These are phyloP conservation scores for Oropetium thomaeum DNA, from an alignment of 176 grass and related monocot species.

Conservation along the genomic window DNA sequence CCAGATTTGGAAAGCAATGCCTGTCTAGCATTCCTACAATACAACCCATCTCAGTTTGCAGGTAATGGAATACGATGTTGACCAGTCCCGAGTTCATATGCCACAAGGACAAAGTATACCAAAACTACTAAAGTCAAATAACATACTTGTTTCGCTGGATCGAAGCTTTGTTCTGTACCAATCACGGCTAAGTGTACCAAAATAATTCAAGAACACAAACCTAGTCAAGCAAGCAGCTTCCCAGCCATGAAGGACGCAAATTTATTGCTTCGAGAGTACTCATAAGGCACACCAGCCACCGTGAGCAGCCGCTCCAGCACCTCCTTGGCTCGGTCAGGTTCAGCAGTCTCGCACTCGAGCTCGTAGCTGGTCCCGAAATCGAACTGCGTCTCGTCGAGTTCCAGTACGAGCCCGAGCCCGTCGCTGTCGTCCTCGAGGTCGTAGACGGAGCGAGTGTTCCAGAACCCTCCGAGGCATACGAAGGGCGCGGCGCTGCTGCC, in stretches of 20 bases:
- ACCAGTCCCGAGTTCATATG: background rate
- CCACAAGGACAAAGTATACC: background rate
- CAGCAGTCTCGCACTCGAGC: constrained; percentile 74
- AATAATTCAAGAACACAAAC: background rate
- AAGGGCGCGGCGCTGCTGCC: constrained; percentile 40
- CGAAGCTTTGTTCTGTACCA: background rate
- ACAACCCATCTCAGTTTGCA: too few species aligned
- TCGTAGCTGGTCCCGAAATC: constrained; percentile 72
- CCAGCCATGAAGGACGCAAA: constrained; percentile 75
- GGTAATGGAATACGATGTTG: background rate
- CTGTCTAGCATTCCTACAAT: background rate
- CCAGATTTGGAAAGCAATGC: background rate
- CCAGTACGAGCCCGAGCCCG: constrained; percentile 43
- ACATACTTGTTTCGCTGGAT: background rate
- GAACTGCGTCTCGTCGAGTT: constrained; percentile 80
- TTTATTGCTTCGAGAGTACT: constrained; percentile 62
- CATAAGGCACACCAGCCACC: constrained; percentile 56
- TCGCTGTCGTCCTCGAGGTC: constrained; percentile 43
- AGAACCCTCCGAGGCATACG: constrained; percentile 72
- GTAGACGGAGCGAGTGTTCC: constrained; percentile 76
- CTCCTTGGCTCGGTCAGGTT: constrained; percentile 59
- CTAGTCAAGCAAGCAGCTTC: constrained; percentile 61
- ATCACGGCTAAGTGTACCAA: background rate
- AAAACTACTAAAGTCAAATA: background rate
- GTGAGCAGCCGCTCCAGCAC: constrained; percentile 64